phyloP scores from a whole-genome alignment of 192 early-diverging fungal species.

The Umbelopsis vinacea region DNA sequence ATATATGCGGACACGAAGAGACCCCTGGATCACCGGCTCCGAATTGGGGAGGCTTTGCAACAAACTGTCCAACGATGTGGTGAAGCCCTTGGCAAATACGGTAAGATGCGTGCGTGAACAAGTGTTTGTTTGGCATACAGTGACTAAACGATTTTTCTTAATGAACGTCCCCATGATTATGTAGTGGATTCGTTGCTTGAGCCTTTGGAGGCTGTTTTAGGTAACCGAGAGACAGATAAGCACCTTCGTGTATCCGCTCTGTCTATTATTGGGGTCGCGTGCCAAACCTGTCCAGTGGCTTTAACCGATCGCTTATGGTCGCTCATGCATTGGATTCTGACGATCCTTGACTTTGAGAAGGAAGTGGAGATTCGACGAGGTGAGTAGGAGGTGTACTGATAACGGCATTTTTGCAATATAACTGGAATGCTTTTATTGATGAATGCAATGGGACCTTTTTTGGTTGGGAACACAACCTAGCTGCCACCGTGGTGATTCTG shows the following conservation, averaged over 20 bases:
- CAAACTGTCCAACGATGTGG: constrained; percentile 87
- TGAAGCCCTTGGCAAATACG: constrained; percentile 77
- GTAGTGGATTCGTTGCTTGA: constrained; percentile 44
- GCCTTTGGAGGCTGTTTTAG: constrained; percentile 37
- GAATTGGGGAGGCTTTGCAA: constrained; percentile 86
- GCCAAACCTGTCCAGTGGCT: constrained; percentile 73
- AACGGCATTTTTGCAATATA: neutral
- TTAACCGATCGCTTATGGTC: constrained; percentile 69
- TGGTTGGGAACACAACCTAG: constrained; percentile 39
- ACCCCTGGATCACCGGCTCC: constrained; percentile 71
- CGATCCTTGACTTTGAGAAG: constrained; percentile 69
- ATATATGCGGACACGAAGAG: constrained; percentile 62
- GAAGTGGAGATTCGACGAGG: constrained; percentile 68
- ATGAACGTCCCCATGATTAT: no score
- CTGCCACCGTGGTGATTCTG: constrained; percentile 71
- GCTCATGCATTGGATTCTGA: constrained; percentile 69
- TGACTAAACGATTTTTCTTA: no score
- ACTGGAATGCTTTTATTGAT: neutral
- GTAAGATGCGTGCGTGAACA: constrained; percentile 16
- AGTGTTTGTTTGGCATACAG: constrained; percentile 19
- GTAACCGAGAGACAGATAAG: constrained; percentile 25
- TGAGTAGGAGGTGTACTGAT: constrained; percentile 12
- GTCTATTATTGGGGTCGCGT: constrained; percentile 67
- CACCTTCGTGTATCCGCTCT: constrained; percentile 64
- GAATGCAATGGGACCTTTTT: neutral